These are phyloP conservation scores for Populus trichocarpa DNA, from an alignment of 441 rosid genomes.

Conservation along the genomic window DNA sequence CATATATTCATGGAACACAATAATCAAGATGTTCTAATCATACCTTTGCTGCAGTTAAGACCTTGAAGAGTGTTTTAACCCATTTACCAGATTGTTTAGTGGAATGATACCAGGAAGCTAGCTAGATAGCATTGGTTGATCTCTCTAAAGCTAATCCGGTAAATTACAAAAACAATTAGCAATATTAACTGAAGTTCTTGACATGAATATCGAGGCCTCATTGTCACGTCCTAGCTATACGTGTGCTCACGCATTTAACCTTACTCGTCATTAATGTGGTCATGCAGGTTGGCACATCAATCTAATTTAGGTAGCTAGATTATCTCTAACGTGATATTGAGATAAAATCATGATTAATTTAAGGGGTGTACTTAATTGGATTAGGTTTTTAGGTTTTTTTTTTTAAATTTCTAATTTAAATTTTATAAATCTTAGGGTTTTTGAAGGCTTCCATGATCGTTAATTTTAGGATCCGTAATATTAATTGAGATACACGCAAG, in stretches of 20 bases:
- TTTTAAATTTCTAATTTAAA: no score
- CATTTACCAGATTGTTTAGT: neutral
- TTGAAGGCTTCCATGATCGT: no score
- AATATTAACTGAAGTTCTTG: neutral
- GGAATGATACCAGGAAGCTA: slow-evolving; percentile 12
- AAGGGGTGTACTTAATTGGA: no score
- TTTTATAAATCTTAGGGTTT: no score
- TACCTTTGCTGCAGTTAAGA: neutral
- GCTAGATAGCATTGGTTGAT: slow-evolving; percentile 24
- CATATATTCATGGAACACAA: neutral
- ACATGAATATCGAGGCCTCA: no score
- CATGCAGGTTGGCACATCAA: neutral
- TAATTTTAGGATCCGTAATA: no score
- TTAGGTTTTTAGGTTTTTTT: neutral
- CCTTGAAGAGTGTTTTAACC: neutral
- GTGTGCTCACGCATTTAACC: neutral
- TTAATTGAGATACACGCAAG: no score
- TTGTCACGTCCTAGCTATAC: neutral
- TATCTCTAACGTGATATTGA: no score
- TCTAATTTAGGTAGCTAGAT: neutral
- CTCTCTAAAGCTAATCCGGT: neutral
- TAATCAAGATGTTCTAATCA: neutral
- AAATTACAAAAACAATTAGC: neutral
- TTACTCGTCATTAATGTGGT: neutral
- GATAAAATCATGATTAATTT: no score